Evolutionary conservation across 2,329 filamentous ascomycete species (phyloP).

Genomic region (Fusarium sp.): DNA sequence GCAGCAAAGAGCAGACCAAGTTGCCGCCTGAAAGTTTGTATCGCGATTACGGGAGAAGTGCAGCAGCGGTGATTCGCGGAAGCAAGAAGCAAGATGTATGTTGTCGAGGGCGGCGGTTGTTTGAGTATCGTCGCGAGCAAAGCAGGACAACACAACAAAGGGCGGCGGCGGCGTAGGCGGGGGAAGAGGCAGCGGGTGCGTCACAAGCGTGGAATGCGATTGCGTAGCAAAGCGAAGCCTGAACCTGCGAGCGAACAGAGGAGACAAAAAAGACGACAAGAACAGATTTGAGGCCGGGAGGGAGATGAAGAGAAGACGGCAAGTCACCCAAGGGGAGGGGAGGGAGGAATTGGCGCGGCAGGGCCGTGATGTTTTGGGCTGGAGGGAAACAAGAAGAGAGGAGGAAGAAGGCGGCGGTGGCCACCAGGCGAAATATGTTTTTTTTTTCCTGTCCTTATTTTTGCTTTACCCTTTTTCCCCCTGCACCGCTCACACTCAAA

Average conservation of each 20-base stretch:
- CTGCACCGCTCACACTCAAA: not conserved
- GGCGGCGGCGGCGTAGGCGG: slow-evolving; percentile 19
- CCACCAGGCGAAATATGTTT: slow-evolving; percentile 42
- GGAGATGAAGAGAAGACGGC: slow-evolving; percentile 51
- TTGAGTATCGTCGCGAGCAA: slow-evolving; percentile 34
- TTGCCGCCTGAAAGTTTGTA: slow-evolving; percentile 17
- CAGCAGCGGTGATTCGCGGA: slow-evolving; percentile 14
- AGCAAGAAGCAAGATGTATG: not conserved
- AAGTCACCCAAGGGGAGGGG: slow-evolving; percentile 54
- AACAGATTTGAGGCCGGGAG: slow-evolving; percentile 50
- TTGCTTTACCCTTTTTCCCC: slow-evolving; percentile 24
- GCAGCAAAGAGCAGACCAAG: slow-evolving; percentile 37
- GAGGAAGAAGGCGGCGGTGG: slow-evolving; percentile 32
- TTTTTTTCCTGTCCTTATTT: slow-evolving; percentile 35
- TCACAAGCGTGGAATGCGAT: slow-evolving; percentile 29
- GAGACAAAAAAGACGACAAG: slow-evolving; percentile 45
- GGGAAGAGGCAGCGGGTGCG: slow-evolving; percentile 27
- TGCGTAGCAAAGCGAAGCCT: slow-evolving; percentile 32
- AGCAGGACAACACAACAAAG: slow-evolving; percentile 14
- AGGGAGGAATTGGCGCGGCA: slow-evolving; percentile 58
- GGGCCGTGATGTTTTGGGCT: slow-evolving; percentile 54
- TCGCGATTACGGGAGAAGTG: not conserved
- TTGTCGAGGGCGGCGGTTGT: slow-evolving; percentile 22
- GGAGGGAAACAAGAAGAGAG: slow-evolving; percentile 42
- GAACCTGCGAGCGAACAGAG: slow-evolving; percentile 39